Base-by-base conservation (phyloP, 495 filamentous ascomycete genomes). In the Neurospora sp. region DNA sequence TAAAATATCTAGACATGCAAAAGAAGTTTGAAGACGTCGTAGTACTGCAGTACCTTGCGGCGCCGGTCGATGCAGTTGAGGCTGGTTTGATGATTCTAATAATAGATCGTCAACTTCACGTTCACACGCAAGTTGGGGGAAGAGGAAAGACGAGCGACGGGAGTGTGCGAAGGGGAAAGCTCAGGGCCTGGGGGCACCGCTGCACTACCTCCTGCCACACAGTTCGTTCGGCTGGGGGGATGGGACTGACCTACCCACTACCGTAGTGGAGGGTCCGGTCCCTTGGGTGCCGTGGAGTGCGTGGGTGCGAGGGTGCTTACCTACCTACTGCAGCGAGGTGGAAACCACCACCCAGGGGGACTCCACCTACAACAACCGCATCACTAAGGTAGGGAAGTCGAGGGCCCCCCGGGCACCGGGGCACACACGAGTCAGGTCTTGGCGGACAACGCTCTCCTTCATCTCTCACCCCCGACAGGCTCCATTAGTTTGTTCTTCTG, bases 1-100 rank as follows among this genome's bases (percentile, higher is more conserved):
- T 66, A 66, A 66, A 66, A 66, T 66, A 66, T 66, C 54, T 35
- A 66, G 54, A 9, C 11, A 66, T 66, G 54, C 54, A 66, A 66
- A 66, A 35, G 54, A 66, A 9, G 54, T 66, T 66, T 35, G 54
- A 66, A 66, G 27, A 35, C 27, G 54, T 66, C 27, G 54, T 66
- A 66, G 27, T 35, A 66, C 54, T 66, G 54, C 54, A 66, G 54
- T 66, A 81, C 78, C 77, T 71, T 81, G 75, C 75, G 72, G 77
- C 79, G 75, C 72, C 74, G 77, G 70, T 76, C 62, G 80, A 77
- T 81, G 81, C 79, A 80, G 79, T 77, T 74, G 75, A 79, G 77
- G 78, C 78, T 80, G 76, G 79, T 77, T 75, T 80, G 76, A 76
- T 74, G 76, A 75, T 79, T 71, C 79, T 78, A 81, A 81, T 76